Evolutionary conservation across 2,329 filamentous ascomycete genomes (phyloP), one percentile per base, ranked within the genome.

Genomic region (Magnaporthales sp.): DNA sequence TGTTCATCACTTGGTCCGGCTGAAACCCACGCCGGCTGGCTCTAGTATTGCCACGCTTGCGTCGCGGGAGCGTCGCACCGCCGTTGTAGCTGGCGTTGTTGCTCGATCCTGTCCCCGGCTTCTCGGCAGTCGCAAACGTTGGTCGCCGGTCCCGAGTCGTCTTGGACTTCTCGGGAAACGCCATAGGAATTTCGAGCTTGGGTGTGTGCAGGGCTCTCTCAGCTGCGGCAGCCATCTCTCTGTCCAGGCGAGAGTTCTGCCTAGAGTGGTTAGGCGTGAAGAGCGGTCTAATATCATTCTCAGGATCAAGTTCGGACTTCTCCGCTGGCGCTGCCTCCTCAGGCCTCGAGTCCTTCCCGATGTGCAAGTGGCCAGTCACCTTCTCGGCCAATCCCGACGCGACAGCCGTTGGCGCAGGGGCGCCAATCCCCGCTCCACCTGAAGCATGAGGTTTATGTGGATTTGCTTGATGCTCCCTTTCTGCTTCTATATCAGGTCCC

Each of bases 1-100:
- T 86, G 30, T 85, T 84, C 66, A 97, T 83, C 70, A 97, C 80
- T 65, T 96, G 92, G 69, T 97, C 93, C 1, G 83, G 80, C 66
- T 84, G 80, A 70, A 89, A 86, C 1, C 86, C 86, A 58, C 86
- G 84, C 32, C 86, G 85, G 71, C 86, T 90, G 68, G 86, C 84
- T 77, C 86, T 89, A 54, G 91, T 93, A 30, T 87, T 90, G 1
- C 86, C 88, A 32, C 91, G 84, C 62, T 89, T 84, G 61, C 90
- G 84, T 63, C 86, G 83, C 73, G 82, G 88, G 66, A 86, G 80
- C 51, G 31, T 51, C 32, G 63, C 29, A 62, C 62, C 61, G 58
- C 66, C 67, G 68, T 67, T 69, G 64, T 68, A 66, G 22, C 66
- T 66, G 13, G 69, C 69, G 63, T 67, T 68, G 32, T 51, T 51